These are phyloP conservation scores for Parasitella parasitica DNA, from an alignment of 371 early-diverging fungal species.

Conservation along the genomic window DNA sequence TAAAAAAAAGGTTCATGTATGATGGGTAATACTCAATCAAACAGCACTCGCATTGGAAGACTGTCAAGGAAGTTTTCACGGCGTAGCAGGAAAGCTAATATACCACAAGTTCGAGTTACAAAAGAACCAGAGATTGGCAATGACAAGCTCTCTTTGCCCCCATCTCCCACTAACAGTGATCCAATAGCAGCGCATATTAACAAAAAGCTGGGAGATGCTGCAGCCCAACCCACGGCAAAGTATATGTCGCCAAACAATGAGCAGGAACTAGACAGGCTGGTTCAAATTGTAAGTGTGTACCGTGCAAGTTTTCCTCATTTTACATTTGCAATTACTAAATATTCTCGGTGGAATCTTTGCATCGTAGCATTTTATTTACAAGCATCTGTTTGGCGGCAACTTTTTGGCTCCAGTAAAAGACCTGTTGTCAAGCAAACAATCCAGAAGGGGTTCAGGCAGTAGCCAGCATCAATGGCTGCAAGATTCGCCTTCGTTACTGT, in stretches of 20 bases:
- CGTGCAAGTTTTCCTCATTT: neutral
- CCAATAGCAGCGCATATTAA: neutral
- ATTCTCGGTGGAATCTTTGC: neutral
- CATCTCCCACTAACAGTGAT: neutral
- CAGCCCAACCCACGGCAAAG: slow-evolving; percentile 15
- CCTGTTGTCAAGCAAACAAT: slow-evolving; percentile 22
- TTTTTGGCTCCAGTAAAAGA: slow-evolving; percentile 43
- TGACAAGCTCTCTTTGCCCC: slow-evolving; percentile 1
- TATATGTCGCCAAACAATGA: slow-evolving; percentile 35
- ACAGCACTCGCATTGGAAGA: neutral
- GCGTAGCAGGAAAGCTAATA: neutral
- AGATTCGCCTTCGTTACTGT: neutral
- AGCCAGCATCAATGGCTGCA: neutral
- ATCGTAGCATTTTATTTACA: slow-evolving; percentile 42
- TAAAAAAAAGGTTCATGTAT: neutral
- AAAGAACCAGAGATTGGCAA: neutral
- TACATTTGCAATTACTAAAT: neutral
- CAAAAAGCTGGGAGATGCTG: neutral
- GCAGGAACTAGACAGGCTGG: slow-evolving; percentile 36
- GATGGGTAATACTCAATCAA: slow-evolving; percentile 8
- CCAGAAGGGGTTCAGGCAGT: slow-evolving; percentile 9
- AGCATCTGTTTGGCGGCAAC: slow-evolving; percentile 36
- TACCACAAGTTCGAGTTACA: neutral
- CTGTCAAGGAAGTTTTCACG: neutral
- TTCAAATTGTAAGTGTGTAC: slow-evolving; percentile 29